Evolutionary conservation across 495 filamentous ascomycete species (phyloP).

Genomic region (Trichoderma orchidacearum): DNA sequence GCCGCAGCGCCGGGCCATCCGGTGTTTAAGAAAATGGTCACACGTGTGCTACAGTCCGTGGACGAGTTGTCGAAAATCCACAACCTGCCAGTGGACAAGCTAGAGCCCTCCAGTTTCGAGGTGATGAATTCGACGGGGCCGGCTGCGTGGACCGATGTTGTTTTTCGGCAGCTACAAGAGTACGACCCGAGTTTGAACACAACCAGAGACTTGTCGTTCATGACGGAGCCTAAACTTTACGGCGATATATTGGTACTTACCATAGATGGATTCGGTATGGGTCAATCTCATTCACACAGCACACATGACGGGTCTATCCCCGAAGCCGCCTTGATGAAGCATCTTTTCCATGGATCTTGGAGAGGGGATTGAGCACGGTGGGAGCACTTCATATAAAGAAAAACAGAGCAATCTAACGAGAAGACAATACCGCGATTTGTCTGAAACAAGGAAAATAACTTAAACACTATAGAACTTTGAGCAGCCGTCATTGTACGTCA

Average conservation of each 20-base stretch:
- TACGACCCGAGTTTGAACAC: constrained; percentile 4
- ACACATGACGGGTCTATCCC: constrained; percentile 8
- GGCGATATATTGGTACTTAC: constrained; percentile 15
- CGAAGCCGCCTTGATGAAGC: constrained; percentile 10
- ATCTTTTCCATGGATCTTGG: constrained; percentile 13
- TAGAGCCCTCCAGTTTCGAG: constrained; percentile 13
- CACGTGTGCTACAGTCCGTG: constrained; percentile 16
- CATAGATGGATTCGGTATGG: constrained; percentile 16
- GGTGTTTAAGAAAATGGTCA: constrained; percentile 19
- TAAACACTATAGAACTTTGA: no score
- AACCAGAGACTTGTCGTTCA: constrained; percentile 7
- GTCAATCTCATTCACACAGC: constrained; percentile 13
- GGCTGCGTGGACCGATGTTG: constrained; percentile 13
- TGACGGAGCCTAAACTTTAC: constrained; percentile 11
- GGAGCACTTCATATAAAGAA: no score
- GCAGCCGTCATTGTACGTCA: no score
- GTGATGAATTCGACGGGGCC: constrained; percentile 18
- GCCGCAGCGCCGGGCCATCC: constrained; percentile 23
- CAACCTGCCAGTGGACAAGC: constrained; percentile 10
- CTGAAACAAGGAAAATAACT: no score
- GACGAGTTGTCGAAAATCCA: constrained; percentile 14
- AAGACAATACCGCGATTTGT: no score
- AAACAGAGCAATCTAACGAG: no score
- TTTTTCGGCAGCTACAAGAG: constrained; percentile 11
- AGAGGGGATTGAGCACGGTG: constrained; percentile 9